Conservation (phyloP, 768 basidiomycete genomes). For the Cystobasidium ongulense region DNA sequence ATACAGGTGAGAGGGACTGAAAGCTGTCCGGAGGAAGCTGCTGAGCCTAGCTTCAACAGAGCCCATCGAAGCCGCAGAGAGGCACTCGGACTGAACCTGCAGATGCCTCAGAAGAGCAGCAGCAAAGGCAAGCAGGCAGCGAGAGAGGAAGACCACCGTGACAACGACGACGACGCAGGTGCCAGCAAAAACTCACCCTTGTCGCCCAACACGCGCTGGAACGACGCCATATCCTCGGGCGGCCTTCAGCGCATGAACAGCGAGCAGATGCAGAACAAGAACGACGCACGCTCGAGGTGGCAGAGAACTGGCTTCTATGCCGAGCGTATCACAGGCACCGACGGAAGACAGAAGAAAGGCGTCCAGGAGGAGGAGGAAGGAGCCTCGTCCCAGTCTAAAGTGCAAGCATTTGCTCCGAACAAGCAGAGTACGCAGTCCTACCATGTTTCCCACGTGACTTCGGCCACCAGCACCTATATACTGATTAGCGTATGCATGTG, state of each 20-base stretch:
- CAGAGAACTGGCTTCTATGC: slow-evolving; percentile 31
- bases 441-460: neutral
- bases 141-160: neutral
- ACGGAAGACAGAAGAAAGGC: slow-evolving; percentile 15
- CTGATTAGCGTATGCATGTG: neutral
- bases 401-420: neutral
- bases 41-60: neutral
- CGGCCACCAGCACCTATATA: neutral
- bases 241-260: neutral
- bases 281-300: slow-evolving; percentile 33
- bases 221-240: slow-evolving; percentile 24
- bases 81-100: slow-evolving; percentile 16
- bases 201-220: slow-evolving; percentile 17
- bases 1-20: neutral
- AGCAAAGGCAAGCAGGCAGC: neutral
- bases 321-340: slow-evolving; percentile 22
- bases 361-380: neutral
- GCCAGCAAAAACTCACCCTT: slow-evolving; percentile 8
- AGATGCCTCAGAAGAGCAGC: neutral
- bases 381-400: slow-evolving; percentile 13
- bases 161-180: neutral
- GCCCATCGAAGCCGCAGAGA: slow-evolving; percentile 7
- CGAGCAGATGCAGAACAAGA: slow-evolving; percentile 20
- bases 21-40: neutral
- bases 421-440: neutral